Conservation (phyloP, 805 yeast species). For the Kuraishia molischiana region DNA sequence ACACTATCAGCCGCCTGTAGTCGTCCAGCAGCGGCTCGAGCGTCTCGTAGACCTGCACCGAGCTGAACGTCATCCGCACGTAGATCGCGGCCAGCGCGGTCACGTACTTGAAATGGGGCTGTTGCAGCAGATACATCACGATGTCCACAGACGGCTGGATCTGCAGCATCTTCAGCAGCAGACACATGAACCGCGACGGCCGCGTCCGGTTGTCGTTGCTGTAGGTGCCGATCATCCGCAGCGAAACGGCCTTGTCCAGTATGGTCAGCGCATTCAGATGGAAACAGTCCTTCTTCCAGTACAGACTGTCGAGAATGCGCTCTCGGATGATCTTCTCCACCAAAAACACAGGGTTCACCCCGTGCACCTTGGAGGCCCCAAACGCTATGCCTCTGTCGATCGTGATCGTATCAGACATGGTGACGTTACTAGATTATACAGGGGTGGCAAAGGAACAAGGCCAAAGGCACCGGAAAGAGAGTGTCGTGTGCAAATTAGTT, state of each 20-base stretch:
- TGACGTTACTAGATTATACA: no score
- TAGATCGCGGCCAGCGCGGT: constrained; percentile 65
- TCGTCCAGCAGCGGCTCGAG: constrained; percentile 55
- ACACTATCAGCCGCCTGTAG: constrained; percentile 55
- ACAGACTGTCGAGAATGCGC: constrained; percentile 42
- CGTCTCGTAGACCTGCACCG: constrained; percentile 33
- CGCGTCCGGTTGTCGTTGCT: constrained; percentile 29
- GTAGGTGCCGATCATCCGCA: constrained; percentile 40
- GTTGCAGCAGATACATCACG: constrained; percentile 41
- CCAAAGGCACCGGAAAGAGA: no score
- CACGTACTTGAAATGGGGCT: constrained; percentile 68
- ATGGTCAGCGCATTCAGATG: constrained; percentile 31
- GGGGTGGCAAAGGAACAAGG: no score
- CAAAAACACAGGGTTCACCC: constrained; percentile 37
- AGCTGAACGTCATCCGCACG: constrained; percentile 34
- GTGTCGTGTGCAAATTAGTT: no score
- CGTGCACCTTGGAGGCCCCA: constrained; percentile 22
- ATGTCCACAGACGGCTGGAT: constrained; percentile 58
- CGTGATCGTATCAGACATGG: constrained; percentile 3
- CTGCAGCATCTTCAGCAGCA: constrained; percentile 69
- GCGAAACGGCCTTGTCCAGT: constrained; percentile 34
- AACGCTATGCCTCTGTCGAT: constrained; percentile 25
- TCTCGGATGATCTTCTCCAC: constrained; percentile 51
- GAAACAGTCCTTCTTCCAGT: constrained; percentile 49
- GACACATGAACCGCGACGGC: constrained; percentile 69